Percentiles rank a stretch among this genome's conserved stretches.
Conservation (phyloP, 2,329 filamentous ascomycete genomes). For the Aspergillus sp. region DNA sequence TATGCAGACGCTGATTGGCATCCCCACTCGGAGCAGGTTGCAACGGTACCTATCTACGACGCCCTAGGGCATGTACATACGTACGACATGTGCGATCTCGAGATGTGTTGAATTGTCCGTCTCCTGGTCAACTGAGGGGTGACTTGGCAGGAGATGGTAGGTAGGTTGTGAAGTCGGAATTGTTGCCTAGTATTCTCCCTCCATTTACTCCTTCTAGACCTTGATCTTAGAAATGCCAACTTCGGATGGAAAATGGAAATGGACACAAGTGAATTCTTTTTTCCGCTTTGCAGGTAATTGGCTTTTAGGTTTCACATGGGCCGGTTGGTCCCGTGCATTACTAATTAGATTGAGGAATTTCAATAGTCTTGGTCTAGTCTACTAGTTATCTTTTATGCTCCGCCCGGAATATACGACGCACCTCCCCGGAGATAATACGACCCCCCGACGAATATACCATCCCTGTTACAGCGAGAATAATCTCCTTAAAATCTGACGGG, state of each 20-base stretch:
- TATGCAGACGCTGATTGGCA: neutral
- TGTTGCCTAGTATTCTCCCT: neutral
- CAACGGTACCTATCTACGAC: neutral
- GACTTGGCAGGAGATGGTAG: neutral
- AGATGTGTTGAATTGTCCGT: neutral
- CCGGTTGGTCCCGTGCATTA: conserved; percentile 2
- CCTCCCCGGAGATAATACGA: neutral
- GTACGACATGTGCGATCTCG: neutral
- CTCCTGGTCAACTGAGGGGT: neutral
- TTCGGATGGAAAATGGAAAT: neutral
- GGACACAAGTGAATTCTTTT: too few relatives aligned
- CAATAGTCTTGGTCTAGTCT: too few relatives aligned
- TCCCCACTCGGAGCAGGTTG: neutral
- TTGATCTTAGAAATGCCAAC: neutral
- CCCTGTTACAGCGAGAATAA: neutral
- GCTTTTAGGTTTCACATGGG: conserved; percentile 3
- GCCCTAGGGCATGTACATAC: neutral
- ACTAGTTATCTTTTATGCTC: neutral
- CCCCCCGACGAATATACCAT: neutral
- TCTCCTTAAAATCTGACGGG: neutral
- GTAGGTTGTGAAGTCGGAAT: neutral
- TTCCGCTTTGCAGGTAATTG: neutral
- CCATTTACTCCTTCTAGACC: neutral
- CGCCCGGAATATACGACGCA: neutral
- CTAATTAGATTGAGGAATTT: neutral